Conservation (phyloP, 1,284 basidiomycete species). For the Cryptococcus hybrid region DNA sequence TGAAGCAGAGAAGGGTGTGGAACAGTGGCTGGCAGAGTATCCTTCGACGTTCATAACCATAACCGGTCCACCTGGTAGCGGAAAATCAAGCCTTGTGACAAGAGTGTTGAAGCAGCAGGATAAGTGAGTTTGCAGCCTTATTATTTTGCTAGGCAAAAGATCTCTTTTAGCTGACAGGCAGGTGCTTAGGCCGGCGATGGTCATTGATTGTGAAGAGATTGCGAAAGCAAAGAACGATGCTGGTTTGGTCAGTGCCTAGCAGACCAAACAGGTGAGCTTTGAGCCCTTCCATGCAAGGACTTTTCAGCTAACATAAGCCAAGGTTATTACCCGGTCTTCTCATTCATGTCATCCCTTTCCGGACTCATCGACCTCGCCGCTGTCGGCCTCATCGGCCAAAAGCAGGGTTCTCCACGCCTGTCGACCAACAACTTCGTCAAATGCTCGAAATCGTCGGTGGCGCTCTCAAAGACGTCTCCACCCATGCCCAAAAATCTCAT, state of each 20-base stretch:
- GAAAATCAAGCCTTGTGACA: slow-evolving; percentile 73
- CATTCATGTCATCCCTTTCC: slow-evolving; percentile 80
- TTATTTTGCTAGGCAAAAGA: background rate
- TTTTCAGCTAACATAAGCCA: background rate
- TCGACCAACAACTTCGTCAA: slow-evolving; percentile 81
- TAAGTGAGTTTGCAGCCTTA: slow-evolving; percentile 53
- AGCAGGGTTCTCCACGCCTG: slow-evolving; percentile 82
- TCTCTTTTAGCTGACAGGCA: slow-evolving; percentile 7
- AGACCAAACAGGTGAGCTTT: slow-evolving; percentile 65
- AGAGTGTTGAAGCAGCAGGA: slow-evolving; percentile 60
- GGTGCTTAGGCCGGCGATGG: slow-evolving; percentile 59
- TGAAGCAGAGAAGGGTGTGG: slow-evolving; percentile 68
- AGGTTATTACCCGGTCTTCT: slow-evolving; percentile 83
- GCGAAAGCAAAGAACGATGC: slow-evolving; percentile 71
- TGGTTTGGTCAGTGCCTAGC: slow-evolving; percentile 69
- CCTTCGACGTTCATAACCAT: slow-evolving; percentile 61
- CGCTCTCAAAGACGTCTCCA: slow-evolving; percentile 64
- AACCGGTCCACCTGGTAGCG: slow-evolving; percentile 88
- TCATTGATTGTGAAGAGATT: slow-evolving; percentile 79
- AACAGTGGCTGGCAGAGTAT: slow-evolving; percentile 37
- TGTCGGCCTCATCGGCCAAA: slow-evolving; percentile 91
- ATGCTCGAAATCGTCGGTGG: slow-evolving; percentile 76
- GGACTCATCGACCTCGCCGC: slow-evolving; percentile 89
- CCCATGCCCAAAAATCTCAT: slow-evolving; percentile 47
- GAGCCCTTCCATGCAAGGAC: background rate